Percentiles rank a stretch among this genome's conserved stretches.
Conservation (phyloP, 768 basidiomycete genomes). For the Agrocybe praecox region DNA sequence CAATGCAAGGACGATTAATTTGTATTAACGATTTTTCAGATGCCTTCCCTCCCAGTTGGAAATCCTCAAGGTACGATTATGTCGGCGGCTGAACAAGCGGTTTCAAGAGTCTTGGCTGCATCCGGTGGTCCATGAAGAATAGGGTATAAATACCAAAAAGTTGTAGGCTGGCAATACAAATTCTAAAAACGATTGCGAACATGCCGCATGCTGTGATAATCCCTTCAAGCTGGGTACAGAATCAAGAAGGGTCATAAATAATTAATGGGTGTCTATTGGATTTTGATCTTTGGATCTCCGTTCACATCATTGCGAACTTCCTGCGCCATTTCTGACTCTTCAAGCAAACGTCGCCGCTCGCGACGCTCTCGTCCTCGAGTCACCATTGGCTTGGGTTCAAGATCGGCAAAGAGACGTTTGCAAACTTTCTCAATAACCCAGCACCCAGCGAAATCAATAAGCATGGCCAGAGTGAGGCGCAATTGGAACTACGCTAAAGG, state of each 20-base stretch:
- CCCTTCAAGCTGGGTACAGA: no score
- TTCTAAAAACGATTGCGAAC: no score
- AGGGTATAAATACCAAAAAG: background rate
- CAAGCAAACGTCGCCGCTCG: conserved; percentile 52
- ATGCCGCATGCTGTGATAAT: background rate
- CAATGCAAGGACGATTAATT: background rate
- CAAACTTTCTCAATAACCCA: conserved; percentile 81
- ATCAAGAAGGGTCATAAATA: background rate
- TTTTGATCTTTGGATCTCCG: conserved; percentile 16
- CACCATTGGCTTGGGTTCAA: conserved; percentile 84
- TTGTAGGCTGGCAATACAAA: background rate
- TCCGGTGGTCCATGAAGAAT: conserved; percentile 44
- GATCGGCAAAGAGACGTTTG: conserved; percentile 85
- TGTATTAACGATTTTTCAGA: conserved; percentile 22
- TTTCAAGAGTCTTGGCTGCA: conserved; percentile 55
- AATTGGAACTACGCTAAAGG: conserved; percentile 70
- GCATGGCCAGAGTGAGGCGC: conserved; percentile 78
- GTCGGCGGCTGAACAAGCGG: conserved; percentile 60
- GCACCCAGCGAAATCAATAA: conserved; percentile 87
- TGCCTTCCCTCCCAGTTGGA: conserved; percentile 57
- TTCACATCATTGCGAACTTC: conserved; percentile 7
- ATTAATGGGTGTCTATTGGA: conserved; percentile 9
- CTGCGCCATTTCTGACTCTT: conserved; percentile 20
- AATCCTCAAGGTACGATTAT: conserved; percentile 61
- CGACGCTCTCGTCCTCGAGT: conserved; percentile 83